A percentile compares a stretch with the other conserved stretches of the same genome.
Evolutionary conservation across 495 filamentous ascomycete species (phyloP).

Genomic region (Penicillium subrubescens): DNA sequence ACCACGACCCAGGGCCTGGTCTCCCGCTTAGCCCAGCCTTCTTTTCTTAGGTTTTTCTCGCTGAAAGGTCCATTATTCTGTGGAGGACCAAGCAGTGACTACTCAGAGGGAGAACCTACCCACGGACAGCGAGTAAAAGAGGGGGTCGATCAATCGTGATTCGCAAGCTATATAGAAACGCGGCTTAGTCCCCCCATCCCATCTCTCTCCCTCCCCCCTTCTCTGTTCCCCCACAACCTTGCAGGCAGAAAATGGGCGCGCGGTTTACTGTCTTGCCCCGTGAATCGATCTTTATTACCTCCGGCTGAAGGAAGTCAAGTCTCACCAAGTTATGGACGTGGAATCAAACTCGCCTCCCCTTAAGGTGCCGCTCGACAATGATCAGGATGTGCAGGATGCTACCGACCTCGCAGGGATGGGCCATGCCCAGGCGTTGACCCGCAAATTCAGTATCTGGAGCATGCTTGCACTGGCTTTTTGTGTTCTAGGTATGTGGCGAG

Average conservation of each 20-base stretch:
- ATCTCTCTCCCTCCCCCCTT: background rate
- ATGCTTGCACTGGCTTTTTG: slow-evolving; percentile 52
- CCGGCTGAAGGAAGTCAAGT: slow-evolving; percentile 14
- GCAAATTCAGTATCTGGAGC: slow-evolving; percentile 53
- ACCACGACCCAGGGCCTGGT: background rate
- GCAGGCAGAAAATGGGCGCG: slow-evolving; percentile 31
- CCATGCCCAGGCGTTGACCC: slow-evolving; percentile 51
- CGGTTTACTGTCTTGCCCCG: slow-evolving; percentile 7
- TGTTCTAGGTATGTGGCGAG: slow-evolving; percentile 37
- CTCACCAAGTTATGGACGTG: slow-evolving; percentile 32
- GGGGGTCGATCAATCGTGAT: background rate
- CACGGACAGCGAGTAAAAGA: background rate
- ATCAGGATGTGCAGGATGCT: slow-evolving; percentile 50
- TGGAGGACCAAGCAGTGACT: background rate
- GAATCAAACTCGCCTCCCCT: slow-evolving; percentile 33
- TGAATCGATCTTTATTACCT: slow-evolving; percentile 16
- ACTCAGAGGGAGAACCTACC: background rate
- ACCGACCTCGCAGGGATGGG: slow-evolving; percentile 53
- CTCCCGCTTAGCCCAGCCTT: background rate
- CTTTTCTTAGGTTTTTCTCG: background rate
- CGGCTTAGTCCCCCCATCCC: background rate
- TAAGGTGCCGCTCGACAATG: slow-evolving; percentile 36
- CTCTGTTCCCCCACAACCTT: background rate
- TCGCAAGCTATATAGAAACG: slow-evolving; percentile 23
- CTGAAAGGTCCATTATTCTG: background rate